Conservation (phyloP, 2,329 filamentous ascomycete species). For the Apiospora sp. region DNA sequence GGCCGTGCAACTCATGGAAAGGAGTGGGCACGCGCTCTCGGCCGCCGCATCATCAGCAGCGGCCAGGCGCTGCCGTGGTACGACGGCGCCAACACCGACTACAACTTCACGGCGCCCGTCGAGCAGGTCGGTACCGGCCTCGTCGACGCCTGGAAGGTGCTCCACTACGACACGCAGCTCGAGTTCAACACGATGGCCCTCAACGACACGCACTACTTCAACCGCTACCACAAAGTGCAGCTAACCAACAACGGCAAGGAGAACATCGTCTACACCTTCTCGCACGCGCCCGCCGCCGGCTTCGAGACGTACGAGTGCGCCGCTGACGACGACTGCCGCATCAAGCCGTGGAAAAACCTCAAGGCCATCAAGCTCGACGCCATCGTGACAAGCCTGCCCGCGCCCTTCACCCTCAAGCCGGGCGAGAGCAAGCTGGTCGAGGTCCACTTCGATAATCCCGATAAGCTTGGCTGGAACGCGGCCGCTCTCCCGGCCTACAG, state of each 20-base stretch:
- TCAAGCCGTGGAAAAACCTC: conserved; percentile 36
- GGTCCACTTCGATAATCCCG: conserved; percentile 23
- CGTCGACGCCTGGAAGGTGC: conserved; percentile 51
- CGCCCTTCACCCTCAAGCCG: conserved; percentile 36
- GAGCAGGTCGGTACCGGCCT: conserved; percentile 51
- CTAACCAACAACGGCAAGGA: conserved; percentile 48
- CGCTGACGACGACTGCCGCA: conserved; percentile 29
- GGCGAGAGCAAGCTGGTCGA: conserved; percentile 37
- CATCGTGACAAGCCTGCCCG: conserved; percentile 32
- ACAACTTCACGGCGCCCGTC: conserved; percentile 41
- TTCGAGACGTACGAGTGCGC: conserved; percentile 42
- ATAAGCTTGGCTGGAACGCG: conserved; percentile 36
- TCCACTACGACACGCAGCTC: conserved; percentile 47
- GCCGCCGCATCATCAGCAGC: conserved; percentile 44
- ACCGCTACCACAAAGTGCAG: conserved; percentile 32
- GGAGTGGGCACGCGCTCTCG: conserved; percentile 39
- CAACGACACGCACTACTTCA: conserved; percentile 53
- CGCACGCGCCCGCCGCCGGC: conserved; percentile 43
- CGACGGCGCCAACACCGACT: conserved; percentile 34
- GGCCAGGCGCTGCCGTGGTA: conserved; percentile 39
- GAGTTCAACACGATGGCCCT: conserved; percentile 50
- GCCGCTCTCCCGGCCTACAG: conserved; percentile 44
- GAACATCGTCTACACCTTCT: conserved; percentile 44
- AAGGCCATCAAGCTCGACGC: conserved; percentile 32
- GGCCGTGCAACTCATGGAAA: conserved; percentile 43